Evolutionary conservation across 495 filamentous ascomycete species (phyloP), one percentile per base, ranked within the genome.

Genomic region (Viridothelium virens): DNA sequence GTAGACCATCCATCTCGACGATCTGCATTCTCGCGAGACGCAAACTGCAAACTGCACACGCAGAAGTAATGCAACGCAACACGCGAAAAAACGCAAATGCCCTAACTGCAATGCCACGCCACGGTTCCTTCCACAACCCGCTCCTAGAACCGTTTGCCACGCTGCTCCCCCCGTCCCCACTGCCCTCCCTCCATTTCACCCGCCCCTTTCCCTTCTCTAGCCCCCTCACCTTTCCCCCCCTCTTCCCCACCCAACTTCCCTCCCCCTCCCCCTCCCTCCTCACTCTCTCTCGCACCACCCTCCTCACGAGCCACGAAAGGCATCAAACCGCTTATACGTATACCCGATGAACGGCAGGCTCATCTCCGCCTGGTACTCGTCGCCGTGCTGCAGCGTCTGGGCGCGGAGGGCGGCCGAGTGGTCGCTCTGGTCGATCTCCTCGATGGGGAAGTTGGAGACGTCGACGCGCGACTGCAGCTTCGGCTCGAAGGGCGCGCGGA

Each of bases 261-360:
- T 16, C 61, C 38, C 61, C 56, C 25, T 33, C 62, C 5, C 1
- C 10, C 62, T 31, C 12, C n/a, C n/a, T 44, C 64, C 56, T 37
- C 38, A 7, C 69, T 64, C 67, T 36, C 36, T 66, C 16, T 14
- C 63, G 7, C 50, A 66, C 33, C 18, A 36, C 50, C 7, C 25
- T 46, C 44, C 10, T 34, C 33, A 69, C 38, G 71, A 68, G 18
- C 75, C 78, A 66, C 84, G 77, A 76, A 88, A 87, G 69, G 88
- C 90, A 79, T 96, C 93, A 77, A 98, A 98, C 66, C 94, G 89
- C 82, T 96, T 97, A 82, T 96, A 98, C 25, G 94, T 98, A 75
- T 98, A 98, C 33, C 94, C 94, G 71, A 97, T 96, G 76, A 98
- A 98, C 2, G 94, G 94, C 73, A 97, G 76, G 75, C 87, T 92